A percentile compares a stretch with the other conserved stretches of the same genome.
Conservation (phyloP, 345 rosid genomes). For the Schrenkiella parvula region DNA sequence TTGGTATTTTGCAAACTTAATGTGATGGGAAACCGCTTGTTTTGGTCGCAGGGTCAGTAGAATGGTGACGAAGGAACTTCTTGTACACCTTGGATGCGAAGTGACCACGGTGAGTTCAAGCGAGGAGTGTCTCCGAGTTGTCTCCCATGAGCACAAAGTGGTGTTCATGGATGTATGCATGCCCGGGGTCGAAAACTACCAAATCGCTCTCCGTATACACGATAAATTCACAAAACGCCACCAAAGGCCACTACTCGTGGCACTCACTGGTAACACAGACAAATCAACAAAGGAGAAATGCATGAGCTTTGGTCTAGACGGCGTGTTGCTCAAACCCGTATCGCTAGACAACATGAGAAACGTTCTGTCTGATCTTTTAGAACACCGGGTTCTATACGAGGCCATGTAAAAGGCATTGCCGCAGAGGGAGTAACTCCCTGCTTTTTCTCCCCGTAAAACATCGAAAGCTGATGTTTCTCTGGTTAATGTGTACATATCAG, state of each 20-base stretch:
- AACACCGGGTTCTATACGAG: slow-evolving; percentile 55
- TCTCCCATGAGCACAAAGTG: slow-evolving; percentile 75
- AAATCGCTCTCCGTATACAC: slow-evolving; percentile 53
- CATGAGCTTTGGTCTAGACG: slow-evolving; percentile 82
- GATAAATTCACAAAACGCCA: slow-evolving; percentile 62
- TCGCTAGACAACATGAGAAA: slow-evolving; percentile 85
- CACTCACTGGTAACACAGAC: slow-evolving; percentile 71
- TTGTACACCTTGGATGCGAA: slow-evolving; percentile 85
- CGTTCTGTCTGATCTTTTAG: slow-evolving; percentile 66
- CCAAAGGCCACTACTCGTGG: slow-evolving; percentile 79
- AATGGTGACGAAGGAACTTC: slow-evolving; percentile 78
- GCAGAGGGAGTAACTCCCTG: background rate
- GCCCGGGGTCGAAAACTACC: slow-evolving; percentile 58
- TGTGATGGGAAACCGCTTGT: background rate
- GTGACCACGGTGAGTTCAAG: slow-evolving; percentile 66
- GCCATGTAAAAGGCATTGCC: slow-evolving; percentile 33
- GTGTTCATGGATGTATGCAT: slow-evolving; percentile 68
- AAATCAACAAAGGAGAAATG: slow-evolving; percentile 71
- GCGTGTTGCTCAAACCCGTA: slow-evolving; percentile 66
- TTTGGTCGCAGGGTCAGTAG: slow-evolving; percentile 63
- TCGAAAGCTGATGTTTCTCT: slow-evolving; percentile 28
- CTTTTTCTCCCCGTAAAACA: slow-evolving; percentile 6
- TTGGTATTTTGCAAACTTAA: background rate
- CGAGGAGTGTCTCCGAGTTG: slow-evolving; percentile 62
- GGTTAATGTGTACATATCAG: slow-evolving; percentile 36